Base-by-base conservation (phyloP, 2,329 filamentous ascomycete species). In the Cladobotryum mycophilum region DNA sequence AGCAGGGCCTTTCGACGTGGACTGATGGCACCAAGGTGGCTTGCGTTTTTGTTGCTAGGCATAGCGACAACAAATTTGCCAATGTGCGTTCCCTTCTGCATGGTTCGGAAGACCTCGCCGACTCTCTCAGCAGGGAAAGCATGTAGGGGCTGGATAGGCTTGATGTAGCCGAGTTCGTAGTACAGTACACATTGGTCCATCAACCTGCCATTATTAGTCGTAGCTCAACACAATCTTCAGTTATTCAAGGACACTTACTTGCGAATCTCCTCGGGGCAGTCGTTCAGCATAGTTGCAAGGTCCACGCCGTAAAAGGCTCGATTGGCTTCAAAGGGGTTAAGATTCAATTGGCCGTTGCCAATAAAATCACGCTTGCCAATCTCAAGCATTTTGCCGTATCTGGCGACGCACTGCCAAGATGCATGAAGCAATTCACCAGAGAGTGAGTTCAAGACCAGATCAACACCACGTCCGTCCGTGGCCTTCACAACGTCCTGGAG, bases 321-420 rank as follows among this genome's bases (percentile, higher is more conserved):
- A 3, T 67, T 69, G 1, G 54, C 55, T 3, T 67, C 60, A 36
- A 81, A 80, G 0, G 65, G 62, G 1, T 66, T 55, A 72, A 80
- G 74, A 1, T 69, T 67, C 5, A 80, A 62, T 4, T 63, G 58
- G 2, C 64, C 68, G 18, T 69, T 66, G 1, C 67, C 66, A 1
- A 67, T 56, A 1, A 75, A 60, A 43, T 76, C 71, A 6, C 66
- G 59, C 54, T 71, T 71, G 6, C 71, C 72, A n/a, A 77, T 68
- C 47, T 78, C 73, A 0, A 77, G 49, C 60, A 78, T 70, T 3
- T 59, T 64, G 0, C 73, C 75, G 43, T 69, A 73, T 5, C 64
- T 57, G 1, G 74, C 71, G 3, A 79, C 61, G 43, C 71, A 75
- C 1, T 66, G 53, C 71, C 70, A 78, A 0, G 69, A 67, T 3